These are phyloP conservation scores for Aspergillus affinis DNA, from an alignment of 495 filamentous ascomycete genomes.

Conservation along the genomic window DNA sequence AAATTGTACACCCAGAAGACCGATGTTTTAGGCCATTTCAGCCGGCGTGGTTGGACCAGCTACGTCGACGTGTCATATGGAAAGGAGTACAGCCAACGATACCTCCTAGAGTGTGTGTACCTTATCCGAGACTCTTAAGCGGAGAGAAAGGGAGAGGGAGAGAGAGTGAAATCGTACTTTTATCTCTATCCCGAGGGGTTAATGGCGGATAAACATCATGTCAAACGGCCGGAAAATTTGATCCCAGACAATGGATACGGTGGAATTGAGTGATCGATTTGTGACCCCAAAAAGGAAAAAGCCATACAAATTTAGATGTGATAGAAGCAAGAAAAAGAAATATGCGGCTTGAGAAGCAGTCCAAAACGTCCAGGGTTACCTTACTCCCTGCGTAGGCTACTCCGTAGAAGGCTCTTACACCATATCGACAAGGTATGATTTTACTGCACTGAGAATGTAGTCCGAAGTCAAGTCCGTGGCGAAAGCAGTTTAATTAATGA, in stretches of 20 bases:
- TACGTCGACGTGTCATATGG: conserved; percentile 19
- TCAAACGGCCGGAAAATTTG: conserved; percentile 6
- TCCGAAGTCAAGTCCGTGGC: conserved; percentile 23
- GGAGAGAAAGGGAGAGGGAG: neutral
- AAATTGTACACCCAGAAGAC: conserved; percentile 4
- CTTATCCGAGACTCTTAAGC: neutral
- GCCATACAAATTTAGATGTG: neutral
- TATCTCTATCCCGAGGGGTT: neutral
- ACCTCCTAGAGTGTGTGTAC: neutral
- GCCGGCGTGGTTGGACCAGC: conserved; percentile 16
- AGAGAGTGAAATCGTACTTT: neutral
- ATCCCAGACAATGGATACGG: neutral
- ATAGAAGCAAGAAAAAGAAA: neutral
- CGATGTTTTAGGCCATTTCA: conserved; percentile 17
- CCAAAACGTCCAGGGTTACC: conserved; percentile 9
- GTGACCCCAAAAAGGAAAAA: conserved; percentile 1
- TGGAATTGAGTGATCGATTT: neutral
- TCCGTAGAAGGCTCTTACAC: no score
- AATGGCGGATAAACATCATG: conserved; percentile 4
- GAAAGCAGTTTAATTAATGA: conserved; percentile 20
- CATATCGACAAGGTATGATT: conserved; percentile 10
- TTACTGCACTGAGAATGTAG: neutral
- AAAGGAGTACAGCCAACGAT: conserved; percentile 2
- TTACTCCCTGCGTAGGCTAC: neutral
- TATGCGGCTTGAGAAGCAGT: conserved; percentile 11